A percentile compares a stretch with the other conserved stretches of the same genome.
Conservation (phyloP, 257 asterid species). For the Ophiorrhiza pumila region DNA sequence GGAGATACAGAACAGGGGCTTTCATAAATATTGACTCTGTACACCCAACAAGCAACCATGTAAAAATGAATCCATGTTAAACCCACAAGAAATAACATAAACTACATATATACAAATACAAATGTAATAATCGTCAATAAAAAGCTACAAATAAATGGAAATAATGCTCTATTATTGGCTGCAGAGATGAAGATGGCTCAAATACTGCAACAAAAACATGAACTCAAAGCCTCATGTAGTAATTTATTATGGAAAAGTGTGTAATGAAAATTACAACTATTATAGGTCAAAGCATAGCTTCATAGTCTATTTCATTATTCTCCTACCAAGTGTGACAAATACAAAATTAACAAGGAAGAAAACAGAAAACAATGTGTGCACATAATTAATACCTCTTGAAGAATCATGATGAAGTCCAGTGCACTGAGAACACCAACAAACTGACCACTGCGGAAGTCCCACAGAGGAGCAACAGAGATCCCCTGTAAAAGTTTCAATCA, state of each 20-base stretch:
- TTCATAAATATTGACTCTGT: background rate
- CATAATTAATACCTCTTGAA: constrained; percentile 51
- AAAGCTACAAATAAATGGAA: background rate
- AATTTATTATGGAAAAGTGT: background rate
- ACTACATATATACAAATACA: background rate
- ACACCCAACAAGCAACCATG: background rate
- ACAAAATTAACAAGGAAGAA: background rate
- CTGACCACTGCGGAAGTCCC: constrained; percentile 60
- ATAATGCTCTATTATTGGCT: background rate
- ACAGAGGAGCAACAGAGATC: constrained; percentile 63
- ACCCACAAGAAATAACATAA: background rate
- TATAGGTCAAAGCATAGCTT: background rate
- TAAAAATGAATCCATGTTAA: background rate
- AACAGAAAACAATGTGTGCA: background rate
- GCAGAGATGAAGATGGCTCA: background rate
- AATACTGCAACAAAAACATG: background rate
- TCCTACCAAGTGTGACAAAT: background rate
- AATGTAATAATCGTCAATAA: background rate
- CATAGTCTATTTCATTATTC: background rate
- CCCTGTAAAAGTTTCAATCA: constrained; percentile 46
- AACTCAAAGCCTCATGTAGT: background rate
- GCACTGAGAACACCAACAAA: constrained; percentile 80
- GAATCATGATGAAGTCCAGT: constrained; percentile 66
- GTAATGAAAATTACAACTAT: background rate
- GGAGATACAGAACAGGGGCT: background rate